Conservation (phyloP, 345 rosid genomes). For the Eucalyptus dawsonii region DNA sequence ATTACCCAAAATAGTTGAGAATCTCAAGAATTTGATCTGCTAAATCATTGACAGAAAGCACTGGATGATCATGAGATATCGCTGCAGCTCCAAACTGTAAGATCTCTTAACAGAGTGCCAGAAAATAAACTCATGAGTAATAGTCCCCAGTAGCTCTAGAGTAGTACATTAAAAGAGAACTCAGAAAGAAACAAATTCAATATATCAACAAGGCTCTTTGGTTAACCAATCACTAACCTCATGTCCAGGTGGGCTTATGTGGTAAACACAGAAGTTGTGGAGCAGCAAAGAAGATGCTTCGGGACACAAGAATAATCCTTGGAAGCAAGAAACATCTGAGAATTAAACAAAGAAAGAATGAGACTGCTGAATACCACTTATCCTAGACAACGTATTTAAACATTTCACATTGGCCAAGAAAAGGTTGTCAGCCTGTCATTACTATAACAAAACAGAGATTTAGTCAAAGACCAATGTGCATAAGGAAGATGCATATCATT, state of each 20-base stretch:
- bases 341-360: background rate
- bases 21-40: constrained; percentile 79
- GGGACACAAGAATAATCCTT: constrained; percentile 78
- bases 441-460: background rate
- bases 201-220: background rate
- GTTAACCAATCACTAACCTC: constrained; percentile 51
- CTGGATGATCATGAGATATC: constrained; percentile 29
- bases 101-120: constrained; percentile 44
- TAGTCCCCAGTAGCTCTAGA: background rate
- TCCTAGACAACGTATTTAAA: background rate
- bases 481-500: background rate
- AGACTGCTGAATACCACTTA: background rate
- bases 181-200: background rate
- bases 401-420: background rate
- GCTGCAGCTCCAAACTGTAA: constrained; percentile 89
- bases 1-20: constrained; percentile 74
- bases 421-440: background rate
- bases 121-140: constrained; percentile 17
- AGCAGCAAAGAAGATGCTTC: constrained; percentile 78
- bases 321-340: constrained; percentile 78
- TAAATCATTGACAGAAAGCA: constrained; percentile 56
- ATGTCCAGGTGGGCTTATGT: constrained; percentile 92
- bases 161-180: background rate
- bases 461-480: background rate
- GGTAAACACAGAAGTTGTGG: constrained; percentile 90